These are phyloP conservation scores for Cyclotella atomus DNA, from an alignment of 108 stramenopile genomes.

Conservation along the genomic window DNA sequence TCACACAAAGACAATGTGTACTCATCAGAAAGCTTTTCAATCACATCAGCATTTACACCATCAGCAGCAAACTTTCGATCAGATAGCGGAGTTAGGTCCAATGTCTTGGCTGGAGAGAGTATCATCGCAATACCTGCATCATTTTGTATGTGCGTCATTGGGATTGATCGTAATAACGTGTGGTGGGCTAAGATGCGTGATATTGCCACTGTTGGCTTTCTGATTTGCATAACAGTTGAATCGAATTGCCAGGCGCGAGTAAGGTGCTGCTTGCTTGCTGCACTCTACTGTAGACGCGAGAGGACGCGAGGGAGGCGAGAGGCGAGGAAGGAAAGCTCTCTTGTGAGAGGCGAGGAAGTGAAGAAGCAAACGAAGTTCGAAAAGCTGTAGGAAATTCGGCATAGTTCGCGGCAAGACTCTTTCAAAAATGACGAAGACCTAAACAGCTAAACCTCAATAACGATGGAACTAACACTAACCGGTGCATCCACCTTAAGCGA, in stretches of 20 bases:
- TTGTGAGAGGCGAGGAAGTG: too few relatives aligned
- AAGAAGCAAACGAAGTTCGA: too few relatives aligned
- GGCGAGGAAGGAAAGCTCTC: too few relatives aligned
- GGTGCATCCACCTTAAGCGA: conserved; percentile 63
- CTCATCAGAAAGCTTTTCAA: conserved; percentile 4
- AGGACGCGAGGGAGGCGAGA: too few relatives aligned
- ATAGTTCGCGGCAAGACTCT: too few relatives aligned
- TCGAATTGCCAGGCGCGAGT: too few relatives aligned
- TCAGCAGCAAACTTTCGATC: neutral
- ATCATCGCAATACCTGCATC: conserved; percentile 2
- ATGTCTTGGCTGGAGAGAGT: conserved; percentile 23
- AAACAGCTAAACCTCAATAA: too few relatives aligned
- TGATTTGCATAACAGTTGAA: neutral
- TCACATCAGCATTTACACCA: neutral
- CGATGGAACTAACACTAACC: conserved; percentile 72
- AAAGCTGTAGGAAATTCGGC: too few relatives aligned
- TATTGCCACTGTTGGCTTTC: conserved; percentile 1
- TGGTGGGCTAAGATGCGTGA: neutral
- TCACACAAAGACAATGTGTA: neutral
- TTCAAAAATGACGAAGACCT: too few relatives aligned
- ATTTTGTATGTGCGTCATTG: neutral
- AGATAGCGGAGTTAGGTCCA: conserved; percentile 12
- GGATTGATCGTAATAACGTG: neutral
- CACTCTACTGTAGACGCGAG: too few relatives aligned
- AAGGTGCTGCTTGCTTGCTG: too few relatives aligned